These are phyloP conservation scores for Trichomonas tenax DNA, from an alignment of 208 protist species.

Conservation along the genomic window DNA sequence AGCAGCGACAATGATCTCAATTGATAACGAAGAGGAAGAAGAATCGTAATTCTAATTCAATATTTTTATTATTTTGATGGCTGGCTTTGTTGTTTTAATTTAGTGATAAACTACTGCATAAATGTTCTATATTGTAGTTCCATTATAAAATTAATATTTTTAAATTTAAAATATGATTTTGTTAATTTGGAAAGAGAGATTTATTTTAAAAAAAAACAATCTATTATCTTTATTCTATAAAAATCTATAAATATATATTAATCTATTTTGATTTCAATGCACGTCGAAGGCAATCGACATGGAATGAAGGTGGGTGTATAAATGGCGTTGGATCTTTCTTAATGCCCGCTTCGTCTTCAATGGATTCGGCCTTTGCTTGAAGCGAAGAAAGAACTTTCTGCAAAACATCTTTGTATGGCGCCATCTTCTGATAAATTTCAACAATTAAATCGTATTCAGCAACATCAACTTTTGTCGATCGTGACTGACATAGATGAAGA, in stretches of 20 bases:
- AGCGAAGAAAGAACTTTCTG: background rate
- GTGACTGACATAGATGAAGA: background rate
- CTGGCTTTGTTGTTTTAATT: too few relatives aligned
- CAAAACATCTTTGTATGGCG: background rate
- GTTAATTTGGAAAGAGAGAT: too few relatives aligned
- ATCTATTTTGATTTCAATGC: background rate
- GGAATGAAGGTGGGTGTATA: background rate
- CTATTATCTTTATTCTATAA: background rate
- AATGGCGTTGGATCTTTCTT: slow-evolving; percentile 11
- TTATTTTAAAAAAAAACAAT: too few relatives aligned
- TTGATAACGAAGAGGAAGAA: background rate
- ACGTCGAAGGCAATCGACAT: background rate
- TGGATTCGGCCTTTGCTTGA: background rate
- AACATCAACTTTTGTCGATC: background rate
- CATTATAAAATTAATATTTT: too few relatives aligned
- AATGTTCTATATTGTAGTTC: too few relatives aligned
- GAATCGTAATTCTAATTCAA: too few relatives aligned
- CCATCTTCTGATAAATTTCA: background rate
- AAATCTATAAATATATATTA: background rate
- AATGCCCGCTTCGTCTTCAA: background rate
- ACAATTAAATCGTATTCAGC: background rate
- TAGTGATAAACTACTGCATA: too few relatives aligned
- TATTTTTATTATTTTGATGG: too few relatives aligned
- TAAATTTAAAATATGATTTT: too few relatives aligned
- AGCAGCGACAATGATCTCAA: background rate